Evolutionary conservation across 257 asterid genomes (phyloP).

Genomic region (Thymus quinquecostatus): DNA sequence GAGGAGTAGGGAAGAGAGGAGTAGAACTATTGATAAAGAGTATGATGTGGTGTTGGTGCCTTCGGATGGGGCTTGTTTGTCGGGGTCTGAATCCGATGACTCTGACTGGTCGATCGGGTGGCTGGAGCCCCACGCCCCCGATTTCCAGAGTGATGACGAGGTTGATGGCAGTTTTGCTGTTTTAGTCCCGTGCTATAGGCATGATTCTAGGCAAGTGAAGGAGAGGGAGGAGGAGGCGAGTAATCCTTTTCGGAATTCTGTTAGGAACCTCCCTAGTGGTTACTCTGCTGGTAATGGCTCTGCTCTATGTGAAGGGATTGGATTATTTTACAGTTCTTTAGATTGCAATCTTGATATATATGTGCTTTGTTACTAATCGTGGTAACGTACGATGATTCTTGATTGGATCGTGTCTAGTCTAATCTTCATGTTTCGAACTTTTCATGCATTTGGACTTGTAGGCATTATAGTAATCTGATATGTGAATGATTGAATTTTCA

Average conservation of each 20-base stretch:
- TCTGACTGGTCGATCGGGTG: conserved; percentile 99
- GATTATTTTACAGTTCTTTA: not conserved
- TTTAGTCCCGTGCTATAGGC: conserved; percentile 91
- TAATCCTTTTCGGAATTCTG: conserved; percentile 54
- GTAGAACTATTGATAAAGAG: conserved; percentile 66
- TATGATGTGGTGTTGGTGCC: conserved; percentile 86
- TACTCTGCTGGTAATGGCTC: conserved; percentile 63
- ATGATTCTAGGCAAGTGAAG: conserved; percentile 45
- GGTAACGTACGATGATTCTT: not conserved
- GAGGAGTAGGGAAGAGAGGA: conserved; percentile 88
- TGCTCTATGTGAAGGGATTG: conserved; percentile 17
- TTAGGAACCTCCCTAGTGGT: conserved; percentile 57
- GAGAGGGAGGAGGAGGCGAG: conserved; percentile 44
- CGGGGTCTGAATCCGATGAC: conserved; percentile 94
- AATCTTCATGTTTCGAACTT: not conserved
- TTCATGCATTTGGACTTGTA: not conserved
- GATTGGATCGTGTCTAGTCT: not conserved
- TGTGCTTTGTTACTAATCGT: not conserved
- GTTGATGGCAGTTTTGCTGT: conserved; percentile 85
- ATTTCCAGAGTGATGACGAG: conserved; percentile 79
- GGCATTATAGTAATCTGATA: conserved; percentile 3
- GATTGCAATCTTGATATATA: not conserved
- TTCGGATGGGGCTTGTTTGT: conserved; percentile 86
- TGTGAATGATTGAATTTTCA: not conserved
- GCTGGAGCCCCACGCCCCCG: conserved; percentile 92